Percentiles rank a stretch among this genome's conserved stretches.
These are phyloP conservation scores for Eucalyptus polybractea DNA, from an alignment of 345 rosid species.

Conservation along the genomic window DNA sequence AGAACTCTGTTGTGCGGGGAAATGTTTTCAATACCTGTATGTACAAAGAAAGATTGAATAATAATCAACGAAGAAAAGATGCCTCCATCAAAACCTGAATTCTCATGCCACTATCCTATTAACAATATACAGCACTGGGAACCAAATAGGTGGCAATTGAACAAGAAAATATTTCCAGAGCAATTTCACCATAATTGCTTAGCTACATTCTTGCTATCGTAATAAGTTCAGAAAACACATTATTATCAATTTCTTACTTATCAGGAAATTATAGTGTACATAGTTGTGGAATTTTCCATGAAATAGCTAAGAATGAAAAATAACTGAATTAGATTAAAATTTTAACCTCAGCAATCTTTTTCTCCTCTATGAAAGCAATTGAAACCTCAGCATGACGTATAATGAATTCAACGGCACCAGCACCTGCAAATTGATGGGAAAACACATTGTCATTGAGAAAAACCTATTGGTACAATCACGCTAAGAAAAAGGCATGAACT, in stretches of 20 bases:
- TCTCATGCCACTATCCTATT: background rate
- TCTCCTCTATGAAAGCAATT: slow-evolving; percentile 83
- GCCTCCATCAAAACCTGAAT: background rate
- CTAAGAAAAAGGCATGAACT: too few species aligned
- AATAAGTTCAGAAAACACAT: background rate
- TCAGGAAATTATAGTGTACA: background rate
- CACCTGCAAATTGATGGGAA: slow-evolving; percentile 37
- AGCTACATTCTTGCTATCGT: background rate
- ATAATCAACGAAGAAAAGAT: background rate
- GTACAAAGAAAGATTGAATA: background rate
- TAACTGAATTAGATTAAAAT: background rate
- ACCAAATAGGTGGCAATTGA: background rate
- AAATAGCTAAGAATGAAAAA: background rate
- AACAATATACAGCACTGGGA: background rate
- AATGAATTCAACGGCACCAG: slow-evolving; percentile 83
- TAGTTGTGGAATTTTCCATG: background rate
- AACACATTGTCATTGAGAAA: background rate
- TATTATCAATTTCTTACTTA: background rate
- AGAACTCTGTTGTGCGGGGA: slow-evolving; percentile 40
- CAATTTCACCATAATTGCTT: background rate
- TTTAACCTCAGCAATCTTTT: slow-evolving; percentile 76
- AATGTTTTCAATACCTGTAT: slow-evolving; percentile 79
- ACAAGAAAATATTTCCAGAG: background rate
- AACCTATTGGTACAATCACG: background rate
- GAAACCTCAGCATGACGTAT: slow-evolving; percentile 85